Evolutionary conservation across 225 moss, liverwort and hornwort species (phyloP).

Genomic region (Polytrichum formosum): DNA sequence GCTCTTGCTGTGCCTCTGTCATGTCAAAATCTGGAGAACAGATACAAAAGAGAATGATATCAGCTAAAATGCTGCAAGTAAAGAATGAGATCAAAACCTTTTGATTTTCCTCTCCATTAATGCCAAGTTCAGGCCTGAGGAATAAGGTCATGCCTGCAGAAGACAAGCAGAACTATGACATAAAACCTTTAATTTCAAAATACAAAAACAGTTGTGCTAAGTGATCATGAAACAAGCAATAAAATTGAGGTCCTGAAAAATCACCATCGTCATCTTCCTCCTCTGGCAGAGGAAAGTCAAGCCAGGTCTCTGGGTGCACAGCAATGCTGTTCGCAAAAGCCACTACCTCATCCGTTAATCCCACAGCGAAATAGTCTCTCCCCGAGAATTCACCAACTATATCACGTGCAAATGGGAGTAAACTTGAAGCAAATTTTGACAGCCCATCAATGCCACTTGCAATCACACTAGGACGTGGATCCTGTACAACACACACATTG

Average conservation of each 20-base stretch:
- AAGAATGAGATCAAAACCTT: too few relatives aligned
- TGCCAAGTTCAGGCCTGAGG: too few relatives aligned
- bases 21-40: constrained; percentile 60
- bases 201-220: too few relatives aligned
- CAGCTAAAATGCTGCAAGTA: too few relatives aligned
- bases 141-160: too few relatives aligned
- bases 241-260: not conserved
- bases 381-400: constrained; percentile 54
- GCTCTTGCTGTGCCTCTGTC: constrained; percentile 65
- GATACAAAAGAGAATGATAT: too few relatives aligned
- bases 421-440: constrained; percentile 75
- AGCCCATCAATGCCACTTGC: constrained; percentile 77
- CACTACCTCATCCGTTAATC: constrained; percentile 74
- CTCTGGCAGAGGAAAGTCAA: constrained; percentile 80
- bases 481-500: constrained; percentile 26
- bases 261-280: constrained; percentile 78
- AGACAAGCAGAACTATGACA: too few relatives aligned
- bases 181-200: too few relatives aligned
- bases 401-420: constrained; percentile 65
- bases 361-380: constrained; percentile 57
- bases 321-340: constrained; percentile 88
- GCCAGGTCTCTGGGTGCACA: constrained; percentile 94
- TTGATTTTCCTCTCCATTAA: too few relatives aligned
- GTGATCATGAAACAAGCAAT: not conserved
- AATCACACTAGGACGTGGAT: constrained; percentile 58